Evolutionary conservation across 1,284 basidiomycete genomes (phyloP).

Genomic region (Microbotryum lychnidis-dioicae): DNA sequence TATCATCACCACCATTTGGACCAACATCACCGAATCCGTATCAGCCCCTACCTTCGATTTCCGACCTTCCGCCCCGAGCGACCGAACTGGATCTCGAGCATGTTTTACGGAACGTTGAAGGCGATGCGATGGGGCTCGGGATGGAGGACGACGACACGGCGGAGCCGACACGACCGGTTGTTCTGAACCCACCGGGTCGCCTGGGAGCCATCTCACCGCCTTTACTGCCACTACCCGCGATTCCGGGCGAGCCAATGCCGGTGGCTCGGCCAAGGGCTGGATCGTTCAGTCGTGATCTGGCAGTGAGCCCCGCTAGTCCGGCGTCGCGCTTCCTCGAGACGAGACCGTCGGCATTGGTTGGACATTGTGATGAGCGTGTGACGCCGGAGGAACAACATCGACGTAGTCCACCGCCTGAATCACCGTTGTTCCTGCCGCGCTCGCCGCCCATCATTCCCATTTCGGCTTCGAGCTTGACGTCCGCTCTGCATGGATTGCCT

Average conservation of each 20-base stretch:
- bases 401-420: background rate
- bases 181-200: background rate
- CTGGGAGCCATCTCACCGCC: slow-evolving; percentile 1
- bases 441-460: no score
- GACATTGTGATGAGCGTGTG: background rate
- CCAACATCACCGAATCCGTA: slow-evolving; percentile 4
- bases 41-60: background rate
- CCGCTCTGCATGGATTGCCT: background rate
- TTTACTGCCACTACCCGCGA: slow-evolving; percentile 1
- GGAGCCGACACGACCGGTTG: background rate
- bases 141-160: background rate
- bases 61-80: background rate
- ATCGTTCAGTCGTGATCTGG: background rate
- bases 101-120: background rate
- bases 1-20: slow-evolving; percentile 5
- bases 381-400: slow-evolving; percentile 4
- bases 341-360: background rate
- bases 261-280: slow-evolving; percentile 1
- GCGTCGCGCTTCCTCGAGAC: slow-evolving; percentile 9
- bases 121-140: background rate
- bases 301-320: slow-evolving; percentile 10
- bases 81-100: slow-evolving; percentile 1
- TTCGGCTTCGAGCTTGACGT: no score
- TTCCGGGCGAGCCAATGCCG: background rate
- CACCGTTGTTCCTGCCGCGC: background rate